Evolutionary conservation across 768 basidiomycete species (phyloP).

Genomic region (Leccinum aurantiacum): DNA sequence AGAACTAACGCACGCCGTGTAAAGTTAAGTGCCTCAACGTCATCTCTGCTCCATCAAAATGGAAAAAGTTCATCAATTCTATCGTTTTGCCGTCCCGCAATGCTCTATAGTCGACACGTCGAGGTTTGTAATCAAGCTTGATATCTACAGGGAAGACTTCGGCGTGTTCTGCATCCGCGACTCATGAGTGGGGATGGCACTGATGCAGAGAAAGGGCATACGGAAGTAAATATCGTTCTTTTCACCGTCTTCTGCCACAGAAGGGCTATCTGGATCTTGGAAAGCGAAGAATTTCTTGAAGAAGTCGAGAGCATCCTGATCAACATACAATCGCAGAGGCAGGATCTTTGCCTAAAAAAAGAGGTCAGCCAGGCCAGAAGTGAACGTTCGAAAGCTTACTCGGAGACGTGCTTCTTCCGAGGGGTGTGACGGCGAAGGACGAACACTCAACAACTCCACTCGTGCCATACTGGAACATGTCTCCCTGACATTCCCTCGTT

Average conservation of each 20-base stretch:
- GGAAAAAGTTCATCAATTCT: slow-evolving; percentile 99
- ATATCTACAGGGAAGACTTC: slow-evolving; percentile 94
- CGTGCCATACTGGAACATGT: slow-evolving; percentile 94
- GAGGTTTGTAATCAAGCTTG: slow-evolving; percentile 97
- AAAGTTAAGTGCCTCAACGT: slow-evolving; percentile 90
- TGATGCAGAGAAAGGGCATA: slow-evolving; percentile 35
- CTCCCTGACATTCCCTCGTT: slow-evolving; percentile 85
- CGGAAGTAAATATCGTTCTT: slow-evolving; percentile 65
- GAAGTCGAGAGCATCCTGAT: slow-evolving; percentile 98
- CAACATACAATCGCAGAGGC: slow-evolving; percentile 89
- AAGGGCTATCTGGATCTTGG: slow-evolving; percentile 53
- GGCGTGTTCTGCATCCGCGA: slow-evolving; percentile 64
- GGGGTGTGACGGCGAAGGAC: slow-evolving; percentile 64
- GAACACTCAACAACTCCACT: slow-evolving; percentile 72
- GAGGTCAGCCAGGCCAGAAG: slow-evolving; percentile 1
- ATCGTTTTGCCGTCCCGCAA: slow-evolving; percentile 88
- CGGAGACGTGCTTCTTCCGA: slow-evolving; percentile 78
- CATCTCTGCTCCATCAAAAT: slow-evolving; percentile 99
- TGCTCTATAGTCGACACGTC: slow-evolving; percentile 92
- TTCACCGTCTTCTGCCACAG: slow-evolving; percentile 33
- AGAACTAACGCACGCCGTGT: slow-evolving; percentile 69
- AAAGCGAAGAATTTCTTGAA: slow-evolving; percentile 96
- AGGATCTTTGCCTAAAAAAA: slow-evolving; percentile 75
- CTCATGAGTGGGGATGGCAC: slow-evolving; percentile 6
- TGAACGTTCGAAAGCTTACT: slow-evolving; percentile 29